Percentiles rank a stretch among this genome's conserved stretches.
phyloP scores from a whole-genome alignment of 1,284 basidiomycete species.

The Cutaneotrichosporon spelunceum region DNA sequence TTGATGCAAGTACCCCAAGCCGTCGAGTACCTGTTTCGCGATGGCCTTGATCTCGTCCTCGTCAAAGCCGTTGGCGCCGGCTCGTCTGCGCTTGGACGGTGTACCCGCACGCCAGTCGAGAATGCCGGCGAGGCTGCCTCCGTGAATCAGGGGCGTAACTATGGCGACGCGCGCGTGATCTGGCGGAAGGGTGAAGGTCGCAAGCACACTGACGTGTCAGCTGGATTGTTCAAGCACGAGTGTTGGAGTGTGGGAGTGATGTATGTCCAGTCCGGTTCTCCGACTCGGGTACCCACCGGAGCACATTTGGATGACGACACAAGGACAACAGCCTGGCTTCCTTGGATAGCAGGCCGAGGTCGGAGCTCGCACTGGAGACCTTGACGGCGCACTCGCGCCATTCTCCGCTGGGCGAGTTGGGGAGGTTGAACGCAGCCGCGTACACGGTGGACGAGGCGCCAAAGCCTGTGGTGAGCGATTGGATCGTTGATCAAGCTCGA shows the following conservation, averaged over 20 bases:
- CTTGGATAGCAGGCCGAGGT: constrained; percentile 34
- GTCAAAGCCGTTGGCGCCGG: constrained; percentile 16
- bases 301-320: constrained; percentile 44
- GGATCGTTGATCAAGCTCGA: neutral
- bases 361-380: constrained; percentile 37
- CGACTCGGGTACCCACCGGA: constrained; percentile 30
- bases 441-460: constrained; percentile 46
- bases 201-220: constrained; percentile 31
- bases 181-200: constrained; percentile 45
- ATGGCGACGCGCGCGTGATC: constrained; percentile 42
- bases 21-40: constrained; percentile 79
- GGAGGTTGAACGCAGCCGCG: constrained; percentile 31
- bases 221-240: neutral
- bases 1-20: constrained; percentile 81
- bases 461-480: constrained; percentile 31
- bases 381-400: constrained; percentile 41
- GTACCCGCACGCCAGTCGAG: constrained; percentile 37
- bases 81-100: neutral
- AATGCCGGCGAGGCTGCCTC: constrained; percentile 43
- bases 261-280: neutral
- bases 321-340: constrained; percentile 39
- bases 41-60: constrained; percentile 48
- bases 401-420: constrained; percentile 11
- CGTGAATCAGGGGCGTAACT: constrained; percentile 42
- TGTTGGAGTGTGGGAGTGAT: neutral